A percentile compares a stretch with the other conserved stretches of the same genome.
Evolutionary conservation across 192 early-diverging fungal species (phyloP).

Genomic region (Coemansia sp.): DNA sequence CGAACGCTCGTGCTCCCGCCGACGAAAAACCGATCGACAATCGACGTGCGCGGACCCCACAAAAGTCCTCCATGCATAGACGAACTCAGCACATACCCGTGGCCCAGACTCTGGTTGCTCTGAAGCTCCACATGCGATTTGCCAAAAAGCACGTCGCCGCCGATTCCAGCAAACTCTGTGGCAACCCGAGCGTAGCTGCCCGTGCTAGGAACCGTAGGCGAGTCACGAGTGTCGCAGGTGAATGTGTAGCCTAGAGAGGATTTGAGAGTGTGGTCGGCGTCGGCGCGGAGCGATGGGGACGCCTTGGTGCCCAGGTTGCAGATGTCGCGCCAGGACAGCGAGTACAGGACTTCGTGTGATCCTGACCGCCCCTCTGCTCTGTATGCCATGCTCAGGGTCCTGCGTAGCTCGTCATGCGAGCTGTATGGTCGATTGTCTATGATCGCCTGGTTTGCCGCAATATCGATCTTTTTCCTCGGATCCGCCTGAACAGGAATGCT

Average conservation of each 20-base stretch:
- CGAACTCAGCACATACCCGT: constrained; percentile 53
- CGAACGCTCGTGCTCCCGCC: constrained; percentile 85
- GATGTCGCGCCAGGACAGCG: constrained; percentile 76
- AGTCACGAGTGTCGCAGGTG: constrained; percentile 73
- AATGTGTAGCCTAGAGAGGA: constrained; percentile 68
- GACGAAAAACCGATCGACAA: constrained; percentile 85
- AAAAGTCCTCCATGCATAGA: constrained; percentile 66
- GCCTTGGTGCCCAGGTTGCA: constrained; percentile 50
- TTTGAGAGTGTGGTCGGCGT: constrained; percentile 85
- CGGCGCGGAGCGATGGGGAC: constrained; percentile 62
- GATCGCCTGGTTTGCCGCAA: constrained; percentile 64
- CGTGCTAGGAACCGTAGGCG: constrained; percentile 67
- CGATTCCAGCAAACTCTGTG: constrained; percentile 78
- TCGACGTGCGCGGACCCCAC: constrained; percentile 56
- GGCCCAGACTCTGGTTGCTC: constrained; percentile 52
- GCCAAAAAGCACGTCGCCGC: constrained; percentile 74
- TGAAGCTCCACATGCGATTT: constrained; percentile 73
- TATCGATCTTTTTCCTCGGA: constrained; percentile 63
- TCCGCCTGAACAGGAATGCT: constrained; percentile 68
- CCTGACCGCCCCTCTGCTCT: constrained; percentile 1
- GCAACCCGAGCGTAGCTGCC: constrained; percentile 56
- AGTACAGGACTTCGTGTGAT: constrained; percentile 66
- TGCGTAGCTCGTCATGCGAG: constrained; percentile 72
- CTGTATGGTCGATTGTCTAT: constrained; percentile 62
- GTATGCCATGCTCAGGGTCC: constrained; percentile 56